Evolutionary conservation across 768 basidiomycete species (phyloP), one percentile per base, ranked within the genome.

Genomic region (Agaricus blazei): DNA sequence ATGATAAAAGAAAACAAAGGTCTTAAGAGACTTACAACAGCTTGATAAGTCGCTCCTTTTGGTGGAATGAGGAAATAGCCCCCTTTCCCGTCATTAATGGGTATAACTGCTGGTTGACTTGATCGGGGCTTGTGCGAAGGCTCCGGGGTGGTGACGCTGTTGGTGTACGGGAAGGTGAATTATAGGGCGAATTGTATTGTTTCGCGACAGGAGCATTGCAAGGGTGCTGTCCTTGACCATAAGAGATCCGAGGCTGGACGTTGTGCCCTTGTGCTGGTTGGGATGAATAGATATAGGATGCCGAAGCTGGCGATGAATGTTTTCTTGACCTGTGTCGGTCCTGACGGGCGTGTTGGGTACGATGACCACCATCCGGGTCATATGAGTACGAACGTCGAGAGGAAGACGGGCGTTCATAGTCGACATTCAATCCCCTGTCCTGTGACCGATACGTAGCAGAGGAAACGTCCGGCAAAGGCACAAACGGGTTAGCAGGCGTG

Each of bases 401-500:
- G n/a, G 51, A 44, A 15, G 51, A 52, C 14, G 42, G 45, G 28
- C 29, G 43, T 9, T 29, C 42, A 26, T 37, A 34, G 40, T 41
- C 37, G 6, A 28, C 34, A 15, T 55, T 40, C 1, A 28, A 26
- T 8, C 8, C 28, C 9, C 12, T 27, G 34, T 54, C 28, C 12
- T 8, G 44, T 9, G 31, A 3, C 8, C 40, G 46, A 9, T n/a
- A 27, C 9, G 46, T 4, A 27, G 14, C 3, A 3, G 50, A 2
- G 28, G 26, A 29, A 9, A 12, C 23, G 15, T 42, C 45, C 7
- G 34, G 40, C 1, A 40, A 49, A 24, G 54, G 47, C n/a, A 55
- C 28, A 38, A 55, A 55, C 1, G 54, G 54, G 27, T 55, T 55
- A 9, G 51, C 55, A 14, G 60, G 60, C 12, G 24, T 24, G 36